Percentiles rank a stretch among this genome's conserved stretches.
Evolutionary conservation across 768 basidiomycete species (phyloP).

Genomic region (Lactifluus echinatus): DNA sequence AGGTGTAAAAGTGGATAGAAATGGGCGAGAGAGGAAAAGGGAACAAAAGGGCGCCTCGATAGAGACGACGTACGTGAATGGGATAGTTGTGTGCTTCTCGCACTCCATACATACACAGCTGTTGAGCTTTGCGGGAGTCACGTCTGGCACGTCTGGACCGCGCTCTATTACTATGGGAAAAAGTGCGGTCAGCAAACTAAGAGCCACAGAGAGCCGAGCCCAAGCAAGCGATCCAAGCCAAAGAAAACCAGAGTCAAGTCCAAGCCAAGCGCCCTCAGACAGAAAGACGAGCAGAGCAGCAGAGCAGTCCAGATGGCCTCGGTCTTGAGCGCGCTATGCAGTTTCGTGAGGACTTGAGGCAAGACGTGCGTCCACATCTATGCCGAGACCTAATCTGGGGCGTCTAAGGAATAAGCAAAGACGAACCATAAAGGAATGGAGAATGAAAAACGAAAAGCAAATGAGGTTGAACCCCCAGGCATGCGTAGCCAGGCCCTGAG

Average conservation of each 20-base stretch:
- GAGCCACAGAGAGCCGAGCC: background rate
- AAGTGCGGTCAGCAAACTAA: too few relatives aligned
- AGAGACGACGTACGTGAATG: background rate
- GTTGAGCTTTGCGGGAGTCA: too few relatives aligned
- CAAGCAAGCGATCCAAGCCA: background rate
- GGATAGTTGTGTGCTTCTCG: background rate
- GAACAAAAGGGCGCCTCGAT: background rate
- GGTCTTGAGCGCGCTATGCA: slow-evolving; percentile 13
- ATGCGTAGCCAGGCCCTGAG: background rate
- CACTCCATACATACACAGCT: background rate
- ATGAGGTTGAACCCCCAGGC: background rate
- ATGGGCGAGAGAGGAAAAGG: background rate
- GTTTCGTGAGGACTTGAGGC: background rate
- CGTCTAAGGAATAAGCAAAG: background rate
- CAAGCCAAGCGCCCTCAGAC: background rate
- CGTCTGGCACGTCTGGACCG: too few relatives aligned
- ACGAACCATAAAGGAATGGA: background rate
- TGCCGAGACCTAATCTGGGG: background rate
- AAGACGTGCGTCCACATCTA: slow-evolving; percentile 12
- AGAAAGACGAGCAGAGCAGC: background rate
- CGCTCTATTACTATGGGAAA: too few relatives aligned
- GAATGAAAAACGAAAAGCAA: background rate
- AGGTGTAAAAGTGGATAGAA: background rate
- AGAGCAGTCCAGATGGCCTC: background rate
- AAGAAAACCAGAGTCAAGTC: background rate